Evolutionary conservation across 2,329 filamentous ascomycete species (phyloP).

Genomic region (Coniochaeta sp.): DNA sequence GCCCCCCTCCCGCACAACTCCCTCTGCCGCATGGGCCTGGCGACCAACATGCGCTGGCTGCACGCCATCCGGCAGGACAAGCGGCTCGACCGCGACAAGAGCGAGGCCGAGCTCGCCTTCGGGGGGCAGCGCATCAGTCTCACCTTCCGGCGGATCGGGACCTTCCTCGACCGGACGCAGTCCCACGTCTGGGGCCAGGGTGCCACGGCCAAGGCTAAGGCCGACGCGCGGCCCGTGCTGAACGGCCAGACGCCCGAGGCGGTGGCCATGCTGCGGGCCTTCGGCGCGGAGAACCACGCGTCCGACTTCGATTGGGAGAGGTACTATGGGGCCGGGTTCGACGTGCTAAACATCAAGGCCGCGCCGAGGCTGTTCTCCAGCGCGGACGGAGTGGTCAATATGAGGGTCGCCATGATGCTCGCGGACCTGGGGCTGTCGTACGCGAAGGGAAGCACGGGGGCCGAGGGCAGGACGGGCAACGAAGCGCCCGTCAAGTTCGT

Average conservation of each 20-base stretch:
- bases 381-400: conserved; percentile 37
- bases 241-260: conserved; percentile 63
- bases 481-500: conserved; percentile 37
- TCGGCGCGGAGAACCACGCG: conserved; percentile 77
- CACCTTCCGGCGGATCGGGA: conserved; percentile 85
- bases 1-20: conserved; percentile 81
- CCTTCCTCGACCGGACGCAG: conserved; percentile 63
- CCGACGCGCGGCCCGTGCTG: conserved; percentile 54
- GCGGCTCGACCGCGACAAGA: conserved; percentile 60
- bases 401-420: conserved; percentile 42
- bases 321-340: conserved; percentile 73
- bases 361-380: conserved; percentile 45
- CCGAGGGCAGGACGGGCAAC: conserved; percentile 10
- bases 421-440: conserved; percentile 38
- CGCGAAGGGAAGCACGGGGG: conserved; percentile 34
- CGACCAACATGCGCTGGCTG: conserved; percentile 80
- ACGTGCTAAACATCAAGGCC: conserved; percentile 64
- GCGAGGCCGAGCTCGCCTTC: conserved; percentile 62
- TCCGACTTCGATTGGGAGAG: conserved; percentile 66
- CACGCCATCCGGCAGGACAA: conserved; percentile 91
- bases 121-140: conserved; percentile 77
- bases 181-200: conserved; percentile 86
- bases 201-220: conserved; percentile 59
- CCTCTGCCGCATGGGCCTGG: conserved; percentile 72
- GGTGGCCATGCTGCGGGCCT: conserved; percentile 65